Percentiles rank a stretch among this genome's conserved stretches.
Evolutionary conservation across 441 rosid species (phyloP).

Genomic region (Capsella rubella): DNA sequence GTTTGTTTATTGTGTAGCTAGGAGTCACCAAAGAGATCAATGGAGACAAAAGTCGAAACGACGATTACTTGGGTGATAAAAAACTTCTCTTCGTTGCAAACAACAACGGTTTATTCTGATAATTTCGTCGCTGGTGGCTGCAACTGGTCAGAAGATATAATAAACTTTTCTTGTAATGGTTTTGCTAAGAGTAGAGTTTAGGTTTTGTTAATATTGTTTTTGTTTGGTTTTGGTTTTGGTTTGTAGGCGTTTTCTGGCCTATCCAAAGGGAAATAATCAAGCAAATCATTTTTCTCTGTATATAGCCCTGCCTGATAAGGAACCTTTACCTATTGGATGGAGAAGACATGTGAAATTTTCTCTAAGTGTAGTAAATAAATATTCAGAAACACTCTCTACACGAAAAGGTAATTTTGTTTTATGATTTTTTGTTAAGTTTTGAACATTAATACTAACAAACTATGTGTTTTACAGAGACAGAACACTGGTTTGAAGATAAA

Average conservation of each 20-base stretch:
- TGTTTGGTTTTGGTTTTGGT: background rate
- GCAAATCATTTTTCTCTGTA: background rate
- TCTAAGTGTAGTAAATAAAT: background rate
- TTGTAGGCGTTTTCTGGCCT: background rate
- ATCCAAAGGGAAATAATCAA: background rate
- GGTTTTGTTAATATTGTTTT: background rate
- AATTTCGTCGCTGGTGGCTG: conserved; percentile 53
- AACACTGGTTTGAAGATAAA: background rate
- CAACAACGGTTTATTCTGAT: conserved; percentile 54
- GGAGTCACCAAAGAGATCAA: background rate
- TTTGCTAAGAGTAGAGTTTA: background rate
- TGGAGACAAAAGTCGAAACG: background rate
- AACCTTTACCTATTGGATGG: conserved; percentile 28
- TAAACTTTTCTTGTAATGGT: no score
- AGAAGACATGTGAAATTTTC: conserved; percentile 1
- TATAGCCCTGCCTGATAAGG: background rate
- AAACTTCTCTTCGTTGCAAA: conserved; percentile 52
- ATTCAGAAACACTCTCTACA: background rate
- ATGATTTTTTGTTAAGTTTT: no score
- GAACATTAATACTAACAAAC: no score
- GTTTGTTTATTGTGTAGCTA: background rate
- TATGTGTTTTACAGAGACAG: background rate
- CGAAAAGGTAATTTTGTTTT: background rate
- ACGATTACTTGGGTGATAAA: conserved; percentile 62
- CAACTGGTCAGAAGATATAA: conserved; percentile 51